Base-by-base conservation (phyloP, 1,284 basidiomycete genomes). In the Hemileia vastatrix region DNA sequence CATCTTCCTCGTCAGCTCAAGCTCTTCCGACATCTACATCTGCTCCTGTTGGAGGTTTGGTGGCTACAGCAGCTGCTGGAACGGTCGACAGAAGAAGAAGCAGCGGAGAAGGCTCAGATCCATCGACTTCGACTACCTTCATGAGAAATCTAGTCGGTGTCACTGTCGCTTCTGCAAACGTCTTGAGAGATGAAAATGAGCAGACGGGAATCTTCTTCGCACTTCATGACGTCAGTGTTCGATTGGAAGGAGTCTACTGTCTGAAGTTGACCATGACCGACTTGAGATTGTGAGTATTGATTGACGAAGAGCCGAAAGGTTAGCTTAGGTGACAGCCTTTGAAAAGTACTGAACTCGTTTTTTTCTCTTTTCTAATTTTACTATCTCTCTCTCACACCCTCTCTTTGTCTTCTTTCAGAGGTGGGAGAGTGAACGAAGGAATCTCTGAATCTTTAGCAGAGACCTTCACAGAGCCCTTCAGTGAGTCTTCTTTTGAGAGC, bases 141-240 rank as follows among this genome's bases (percentile, higher is more conserved):
- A 72, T 70, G n/a, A 53, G 71, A 11, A 72, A 72, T 40, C 61
- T 72, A 3, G 70, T 72, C 21, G 71, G 71, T 3, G 66, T 67
- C 4, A 66, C 70, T 9, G 71, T 72, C 4, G 69, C 70, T 6
- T 70, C 68, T 57, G 71, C 71, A 15, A 71, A 70, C 13, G 68
- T 71, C 33, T 64, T 71, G 43, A 67, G 67, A 54, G 70, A 72
- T 58, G 68, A 70, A 43, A 62, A 68, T 21, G 70, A 71, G 58
- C 62, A 68, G 52, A 67, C 67, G 56, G 67, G 70, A 58, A 72
- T 68, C 52, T 72, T 72, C 40, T 72, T 72, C 50, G 70, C 71
- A 27, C 68, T 72, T 47, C 71, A 72, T 54, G 71, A 72, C 49
- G 67, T 72, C 54, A 67, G 65, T 18, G 71, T 72, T 1, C 57